phyloP scores from a whole-genome alignment of 1,284 basidiomycete genomes.

The Boletellus sp. region DNA sequence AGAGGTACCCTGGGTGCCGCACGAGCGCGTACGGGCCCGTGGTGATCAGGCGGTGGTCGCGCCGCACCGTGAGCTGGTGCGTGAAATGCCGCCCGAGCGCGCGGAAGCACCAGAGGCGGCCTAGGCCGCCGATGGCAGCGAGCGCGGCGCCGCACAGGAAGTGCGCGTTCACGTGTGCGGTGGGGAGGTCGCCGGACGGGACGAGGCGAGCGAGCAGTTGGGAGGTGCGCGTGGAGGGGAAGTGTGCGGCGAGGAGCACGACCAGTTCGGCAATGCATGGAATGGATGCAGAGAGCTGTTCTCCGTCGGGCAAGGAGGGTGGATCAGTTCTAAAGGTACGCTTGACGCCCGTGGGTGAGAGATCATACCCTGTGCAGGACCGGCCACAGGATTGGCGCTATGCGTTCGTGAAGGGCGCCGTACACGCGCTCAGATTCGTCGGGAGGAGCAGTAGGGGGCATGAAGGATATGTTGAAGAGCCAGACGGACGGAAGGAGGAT shows the following conservation, averaged over 20 bases:
- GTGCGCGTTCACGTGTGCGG: conserved; percentile 3
- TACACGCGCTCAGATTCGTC: conserved; percentile 19
- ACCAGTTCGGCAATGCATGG: conserved; percentile 26
- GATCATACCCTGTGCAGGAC: conserved; percentile 22
- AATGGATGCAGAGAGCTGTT: conserved; percentile 25
- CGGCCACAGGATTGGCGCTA: conserved; percentile 20
- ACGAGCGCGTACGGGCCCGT: conserved; percentile 31
- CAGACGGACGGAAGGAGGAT: conserved; percentile 27
- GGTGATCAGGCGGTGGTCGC: conserved; percentile 29
- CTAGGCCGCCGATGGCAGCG: conserved; percentile 15
- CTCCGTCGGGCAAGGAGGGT: not conserved
- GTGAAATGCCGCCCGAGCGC: conserved; percentile 31
- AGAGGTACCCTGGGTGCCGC: conserved; percentile 32
- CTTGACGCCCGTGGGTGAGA: not conserved
- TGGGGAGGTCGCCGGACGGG: conserved; percentile 19
- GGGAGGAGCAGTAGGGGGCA: conserved; percentile 20
- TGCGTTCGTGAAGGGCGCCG: conserved; percentile 20
- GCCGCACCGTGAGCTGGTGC: conserved; percentile 27
- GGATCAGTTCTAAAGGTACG: not conserved
- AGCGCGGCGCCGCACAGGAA: conserved; percentile 21
- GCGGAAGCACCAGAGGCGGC: conserved; percentile 31
- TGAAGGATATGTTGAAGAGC: conserved; percentile 29
- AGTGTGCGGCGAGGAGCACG: conserved; percentile 17
- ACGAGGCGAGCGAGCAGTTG: conserved; percentile 19
- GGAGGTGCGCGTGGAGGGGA: conserved; percentile 21